Evolutionary conservation across 164 flowering plant species (phyloP).

Genomic region (Euptelea pleiosperma): DNA sequence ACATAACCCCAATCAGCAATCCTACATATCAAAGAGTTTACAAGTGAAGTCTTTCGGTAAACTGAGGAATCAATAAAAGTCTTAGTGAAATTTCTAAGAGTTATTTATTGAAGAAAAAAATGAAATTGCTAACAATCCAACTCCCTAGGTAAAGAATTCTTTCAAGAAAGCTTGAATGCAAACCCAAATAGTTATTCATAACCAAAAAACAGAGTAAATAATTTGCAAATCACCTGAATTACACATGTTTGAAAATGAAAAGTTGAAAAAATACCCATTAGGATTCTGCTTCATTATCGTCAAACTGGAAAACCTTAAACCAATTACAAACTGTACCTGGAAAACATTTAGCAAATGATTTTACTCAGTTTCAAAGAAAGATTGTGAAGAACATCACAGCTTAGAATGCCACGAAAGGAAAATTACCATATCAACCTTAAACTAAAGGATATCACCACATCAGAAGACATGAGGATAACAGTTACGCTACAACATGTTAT

Average conservation of each 20-base stretch:
- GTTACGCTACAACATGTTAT: not conserved
- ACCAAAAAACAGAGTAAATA: conserved; percentile 1
- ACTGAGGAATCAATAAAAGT: too few species aligned
- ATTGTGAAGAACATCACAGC: conserved; percentile 2
- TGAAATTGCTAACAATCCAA: too few species aligned
- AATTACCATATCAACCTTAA: not conserved
- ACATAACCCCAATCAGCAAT: too few species aligned
- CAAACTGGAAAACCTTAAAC: conserved; percentile 72
- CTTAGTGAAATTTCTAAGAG: too few species aligned
- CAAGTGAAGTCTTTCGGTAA: too few species aligned
- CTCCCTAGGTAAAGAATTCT: not conserved
- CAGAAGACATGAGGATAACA: not conserved
- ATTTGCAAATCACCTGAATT: not conserved
- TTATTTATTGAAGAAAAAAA: too few species aligned
- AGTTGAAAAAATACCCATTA: conserved; percentile 44
- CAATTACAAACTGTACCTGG: conserved; percentile 54
- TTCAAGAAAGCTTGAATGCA: not conserved
- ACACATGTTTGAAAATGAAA: not conserved
- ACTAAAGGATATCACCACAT: not conserved
- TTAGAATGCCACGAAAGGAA: not conserved
- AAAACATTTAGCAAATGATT: conserved; percentile 14
- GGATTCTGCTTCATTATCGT: conserved; percentile 51
- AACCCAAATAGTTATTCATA: not conserved
- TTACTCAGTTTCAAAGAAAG: not conserved
- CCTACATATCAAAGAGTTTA: too few species aligned